Evolutionary conservation across 31 red algal genomes (phyloP).

Genomic region (Endocladia muricata): DNA sequence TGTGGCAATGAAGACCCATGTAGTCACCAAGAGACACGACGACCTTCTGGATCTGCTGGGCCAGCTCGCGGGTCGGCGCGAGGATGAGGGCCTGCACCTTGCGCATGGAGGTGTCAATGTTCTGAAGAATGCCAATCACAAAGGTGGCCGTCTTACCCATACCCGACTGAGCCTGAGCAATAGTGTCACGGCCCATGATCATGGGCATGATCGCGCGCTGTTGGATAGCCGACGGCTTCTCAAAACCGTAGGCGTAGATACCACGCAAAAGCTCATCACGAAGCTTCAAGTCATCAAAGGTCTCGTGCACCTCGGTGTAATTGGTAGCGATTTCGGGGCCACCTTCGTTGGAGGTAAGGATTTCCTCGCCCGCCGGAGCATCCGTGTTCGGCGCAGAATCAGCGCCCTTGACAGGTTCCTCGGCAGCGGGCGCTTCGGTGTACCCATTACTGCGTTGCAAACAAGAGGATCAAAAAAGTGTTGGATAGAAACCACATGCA

Average conservation of each 20-base stretch:
- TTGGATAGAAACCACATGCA: too few species aligned
- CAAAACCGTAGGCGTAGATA: conserved; percentile 99
- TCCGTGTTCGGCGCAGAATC: conserved; percentile 18
- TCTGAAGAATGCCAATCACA: conserved; percentile 94
- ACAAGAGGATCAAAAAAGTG: too few species aligned
- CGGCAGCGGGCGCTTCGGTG: conserved; percentile 22
- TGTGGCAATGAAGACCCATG: conserved; percentile 93
- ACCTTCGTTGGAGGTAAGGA: conserved; percentile 36
- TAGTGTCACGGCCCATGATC: conserved; percentile 89
- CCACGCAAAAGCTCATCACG: conserved; percentile 96
- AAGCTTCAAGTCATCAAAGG: conserved; percentile 97
- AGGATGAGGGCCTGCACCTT: conserved; percentile 98
- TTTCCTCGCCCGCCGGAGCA: conserved; percentile 6
- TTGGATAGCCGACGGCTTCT: conserved; percentile 99
- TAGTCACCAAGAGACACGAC: conserved; percentile 91
- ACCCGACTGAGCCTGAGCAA: conserved; percentile 99
- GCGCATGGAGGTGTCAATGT: conserved; percentile 83
- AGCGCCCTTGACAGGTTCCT: conserved; percentile 6
- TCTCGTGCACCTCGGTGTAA: conserved; percentile 88
- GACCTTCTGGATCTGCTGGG: conserved; percentile 99
- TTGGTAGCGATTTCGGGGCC: conserved; percentile 82
- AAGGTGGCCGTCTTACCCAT: conserved; percentile 99
- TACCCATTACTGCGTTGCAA: conserved; percentile 65
- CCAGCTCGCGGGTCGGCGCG: conserved; percentile 97
- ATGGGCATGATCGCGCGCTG: conserved; percentile 97